phyloP scores from a whole-genome alignment of 176 grass and related monocot genomes.

The Triticum urartu region DNA sequence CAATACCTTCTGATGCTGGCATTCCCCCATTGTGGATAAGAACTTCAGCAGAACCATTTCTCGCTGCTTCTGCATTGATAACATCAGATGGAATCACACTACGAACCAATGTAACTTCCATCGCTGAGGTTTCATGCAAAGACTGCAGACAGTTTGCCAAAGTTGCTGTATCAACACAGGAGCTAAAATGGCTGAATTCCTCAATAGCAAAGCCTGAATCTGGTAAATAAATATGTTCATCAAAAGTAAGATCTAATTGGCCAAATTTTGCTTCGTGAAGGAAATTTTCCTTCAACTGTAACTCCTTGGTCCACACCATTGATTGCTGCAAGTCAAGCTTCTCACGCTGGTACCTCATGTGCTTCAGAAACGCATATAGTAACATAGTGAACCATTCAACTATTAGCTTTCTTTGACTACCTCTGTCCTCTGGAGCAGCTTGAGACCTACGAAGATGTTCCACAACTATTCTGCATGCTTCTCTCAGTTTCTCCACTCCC shows the following conservation, averaged over 20 bases:
- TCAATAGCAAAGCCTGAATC: slow-evolving; percentile 69
- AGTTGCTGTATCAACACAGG: slow-evolving; percentile 28
- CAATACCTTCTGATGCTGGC: slow-evolving; percentile 10
- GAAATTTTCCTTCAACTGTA: slow-evolving; percentile 55
- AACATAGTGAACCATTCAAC: slow-evolving; percentile 57
- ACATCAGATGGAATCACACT: slow-evolving; percentile 34
- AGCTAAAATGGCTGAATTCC: slow-evolving; percentile 47
- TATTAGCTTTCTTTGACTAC: slow-evolving; percentile 42
- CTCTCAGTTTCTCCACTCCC: slow-evolving; percentile 37
- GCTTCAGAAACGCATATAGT: slow-evolving; percentile 52
- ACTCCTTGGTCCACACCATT: slow-evolving; percentile 48
- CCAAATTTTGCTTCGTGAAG: slow-evolving; percentile 60
- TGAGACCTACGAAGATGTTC: slow-evolving; percentile 36
- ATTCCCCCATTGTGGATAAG: slow-evolving; percentile 19
- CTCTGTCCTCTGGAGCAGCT: slow-evolving; percentile 24
- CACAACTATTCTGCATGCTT: slow-evolving; percentile 44
- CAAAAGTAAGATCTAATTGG: slow-evolving; percentile 60
- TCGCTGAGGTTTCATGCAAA: slow-evolving; percentile 24
- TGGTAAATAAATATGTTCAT: slow-evolving; percentile 58
- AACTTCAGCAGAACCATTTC: slow-evolving; percentile 28
- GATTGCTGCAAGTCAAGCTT: slow-evolving; percentile 63
- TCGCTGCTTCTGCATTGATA: slow-evolving; percentile 4
- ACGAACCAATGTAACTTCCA: slow-evolving; percentile 42
- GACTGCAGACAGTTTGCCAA: slow-evolving; percentile 2
- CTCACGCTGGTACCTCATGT: slow-evolving; percentile 49